Base-by-base conservation (phyloP, 148 eudicot genomes). In the Vaccinium myrtillus region DNA sequence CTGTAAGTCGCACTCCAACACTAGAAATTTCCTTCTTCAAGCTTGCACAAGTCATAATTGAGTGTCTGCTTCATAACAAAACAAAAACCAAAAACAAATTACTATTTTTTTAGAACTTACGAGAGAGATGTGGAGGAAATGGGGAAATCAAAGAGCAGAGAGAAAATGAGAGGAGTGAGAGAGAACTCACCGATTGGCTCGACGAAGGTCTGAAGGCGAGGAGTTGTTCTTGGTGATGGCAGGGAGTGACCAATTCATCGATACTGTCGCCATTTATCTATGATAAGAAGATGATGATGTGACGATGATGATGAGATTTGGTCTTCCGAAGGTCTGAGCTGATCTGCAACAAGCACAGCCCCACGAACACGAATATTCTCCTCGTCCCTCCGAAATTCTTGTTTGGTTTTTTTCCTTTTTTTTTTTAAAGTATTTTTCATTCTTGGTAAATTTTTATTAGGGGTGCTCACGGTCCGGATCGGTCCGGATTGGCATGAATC, bases 31-130 rank as follows among this genome's bases (percentile, higher is more conserved):
- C 89, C 61, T 89, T 91, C 36, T 85, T 90, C 39, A 84, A 83
- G 82, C 89, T 88, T 69, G 95, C 90, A 56, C 90, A 90, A 70
- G 90, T 88, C 92, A 91, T 88, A 36, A 86, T 85, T 70, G 88
- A 25, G 67, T 30, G 84, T 87, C 92, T 90, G 89, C 76, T 75
- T 63, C 16, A 54, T 76, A 32, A 2, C 59, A 25, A 8, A 77
- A 36, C 16, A 53, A 25, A 23, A 74, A 15, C 5, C 15, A 15
- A 63, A 63, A 0, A 49, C 51, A 6, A 49, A 32, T 32, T 32
- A 32, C 0, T 2, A 32, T 32, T 32, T 32, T 32, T 32, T 32
- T 32, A 32, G 2, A 49, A 49, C 9, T 49, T 49, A 49, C 51
- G 70, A 75, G 46, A 39, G 54, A 14, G 15, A 49, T 14, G 18